Base-by-base conservation (phyloP, 176 grass and related monocot genomes). In the Aegilops tauschii region DNA sequence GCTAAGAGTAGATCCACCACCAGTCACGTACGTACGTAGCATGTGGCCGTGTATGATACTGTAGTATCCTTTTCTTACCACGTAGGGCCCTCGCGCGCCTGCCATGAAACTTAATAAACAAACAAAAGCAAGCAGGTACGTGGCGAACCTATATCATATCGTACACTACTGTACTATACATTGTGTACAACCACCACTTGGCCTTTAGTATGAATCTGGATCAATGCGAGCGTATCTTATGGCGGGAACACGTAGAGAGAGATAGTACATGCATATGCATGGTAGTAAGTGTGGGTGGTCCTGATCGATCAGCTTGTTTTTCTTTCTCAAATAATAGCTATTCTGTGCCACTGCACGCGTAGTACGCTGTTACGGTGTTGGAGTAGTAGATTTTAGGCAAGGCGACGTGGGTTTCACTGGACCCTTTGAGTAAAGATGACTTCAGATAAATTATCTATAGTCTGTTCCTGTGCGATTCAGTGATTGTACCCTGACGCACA, bases 51-150 rank as follows among this genome's bases (percentile, higher is more conserved):
- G 31, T 54, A 3, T 79, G 45, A 49, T 47, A 56, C 40, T 65
- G 23, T 25, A 31, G 40, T 61, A 37, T 78, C 35, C 27, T 31
- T 36, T 65, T 58, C 45, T 77, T 36, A 18, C 44, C 36, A 42
- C 13, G 83, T 85, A 78, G 83, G 47, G 69, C 68, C 77, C 49
- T 52, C 87, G 1, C 59, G 8, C 1, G 1, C 17, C 32, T 69
- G 86, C 63, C 29, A 66, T 44, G 80, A 70, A 78, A 70, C 67
- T 52, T 85, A 85, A 85, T 85, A 85, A 85, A 86, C 35, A 69
- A 69, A 77, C 69, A 77, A 77, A 86, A 86, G 36, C 2, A 13
- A 5, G 66, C 67, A 37, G 45, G 61, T 77, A 47, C 21, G 80
- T 84, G 75, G 37, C 37, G 17, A 63, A 42, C 30, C 21, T 50